Evolutionary conservation across 495 filamentous ascomycete species (phyloP), one percentile per base, ranked within the genome.

Genomic region (Aspergillus nanangensis): DNA sequence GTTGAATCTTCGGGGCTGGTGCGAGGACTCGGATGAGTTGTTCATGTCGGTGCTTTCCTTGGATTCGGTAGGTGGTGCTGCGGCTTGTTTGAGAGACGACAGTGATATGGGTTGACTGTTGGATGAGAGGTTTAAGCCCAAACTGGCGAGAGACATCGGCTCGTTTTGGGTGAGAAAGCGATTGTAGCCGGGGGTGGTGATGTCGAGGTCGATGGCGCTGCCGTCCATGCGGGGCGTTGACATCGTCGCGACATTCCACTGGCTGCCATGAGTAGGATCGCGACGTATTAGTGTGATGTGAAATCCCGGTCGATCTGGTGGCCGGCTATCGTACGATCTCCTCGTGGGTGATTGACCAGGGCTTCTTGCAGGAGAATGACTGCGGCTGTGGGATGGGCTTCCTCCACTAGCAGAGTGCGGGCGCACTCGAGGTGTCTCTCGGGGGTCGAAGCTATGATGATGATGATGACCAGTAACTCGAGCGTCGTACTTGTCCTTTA

Each of bases 231-330:
- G 54, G 4, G 62, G 51, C 4, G 71, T 78, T 17, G 74, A 72
- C 32, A 95, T 80, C 33, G 70, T 85, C 4, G 85, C 90, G 21
- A 96, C 82, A 53, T 96, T 96, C 88, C 88, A 95, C 61, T 98
- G 93, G 31, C 73, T 76, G 9, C 83, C 82, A 20, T 84, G 83
- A 1, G 79, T 71, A 3, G 89, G 86, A 65, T 96, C 89, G 25
- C 93, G 86, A 11, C 93, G 85, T 42, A 98, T 95, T 10, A 98
- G 67, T 0, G 87, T 95, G 23, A 96, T 77, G n/a, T 82, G 80
- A 74, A 82, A 67, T 5, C 65, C 61, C 10, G 57, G 45, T 55
- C 44, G 37, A 24, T 55, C 21, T 9, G 44, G 35, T 39, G 38
- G 11, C 25, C 40, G 3, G 32, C 20, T 38, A n/a, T 56, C 50